A percentile compares a stretch with the other conserved stretches of the same genome.
Conservation (phyloP, 192 early-diverging fungal species). For the Oehlia diaphana region DNA sequence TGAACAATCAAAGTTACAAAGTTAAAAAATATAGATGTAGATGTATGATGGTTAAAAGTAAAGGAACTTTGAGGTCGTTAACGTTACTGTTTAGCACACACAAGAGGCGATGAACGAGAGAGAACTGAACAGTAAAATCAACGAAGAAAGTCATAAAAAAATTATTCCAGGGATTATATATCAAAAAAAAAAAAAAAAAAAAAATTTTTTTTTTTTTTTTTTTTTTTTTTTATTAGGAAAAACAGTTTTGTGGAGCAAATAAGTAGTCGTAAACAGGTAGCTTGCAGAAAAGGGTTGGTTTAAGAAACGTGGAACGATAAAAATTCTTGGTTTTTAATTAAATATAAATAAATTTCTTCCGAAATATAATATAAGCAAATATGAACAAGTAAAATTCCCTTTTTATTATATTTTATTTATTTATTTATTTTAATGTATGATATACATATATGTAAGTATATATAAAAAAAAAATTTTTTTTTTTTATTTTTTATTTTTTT, state of each 20-base stretch:
- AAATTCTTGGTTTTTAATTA: background rate
- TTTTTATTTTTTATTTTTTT: too few relatives aligned
- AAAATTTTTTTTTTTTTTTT: slow-evolving; percentile 2
- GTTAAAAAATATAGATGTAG: background rate
- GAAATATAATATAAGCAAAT: too few relatives aligned
- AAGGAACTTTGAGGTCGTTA: slow-evolving; percentile 4
- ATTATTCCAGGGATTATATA: slow-evolving; percentile 1
- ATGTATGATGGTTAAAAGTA: background rate
- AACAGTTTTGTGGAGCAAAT: background rate
- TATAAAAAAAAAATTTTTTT: too few relatives aligned
- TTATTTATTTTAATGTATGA: too few relatives aligned
- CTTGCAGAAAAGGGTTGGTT: background rate
- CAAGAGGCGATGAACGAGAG: background rate
- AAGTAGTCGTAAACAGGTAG: background rate
- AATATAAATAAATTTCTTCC: too few relatives aligned
- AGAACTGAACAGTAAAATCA: slow-evolving; percentile 14
- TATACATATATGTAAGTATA: too few relatives aligned
- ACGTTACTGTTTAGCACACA: slow-evolving; percentile 18
- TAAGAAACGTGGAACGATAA: background rate
- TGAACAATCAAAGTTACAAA: background rate
- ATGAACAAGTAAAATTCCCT: too few relatives aligned
- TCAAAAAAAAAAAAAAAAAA: background rate
- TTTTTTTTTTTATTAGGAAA: background rate
- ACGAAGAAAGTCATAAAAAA: background rate
- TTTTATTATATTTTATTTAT: too few relatives aligned